phyloP scores from a whole-genome alignment of 2,329 filamentous ascomycete genomes.

The Chalaropsis ovoidea region DNA sequence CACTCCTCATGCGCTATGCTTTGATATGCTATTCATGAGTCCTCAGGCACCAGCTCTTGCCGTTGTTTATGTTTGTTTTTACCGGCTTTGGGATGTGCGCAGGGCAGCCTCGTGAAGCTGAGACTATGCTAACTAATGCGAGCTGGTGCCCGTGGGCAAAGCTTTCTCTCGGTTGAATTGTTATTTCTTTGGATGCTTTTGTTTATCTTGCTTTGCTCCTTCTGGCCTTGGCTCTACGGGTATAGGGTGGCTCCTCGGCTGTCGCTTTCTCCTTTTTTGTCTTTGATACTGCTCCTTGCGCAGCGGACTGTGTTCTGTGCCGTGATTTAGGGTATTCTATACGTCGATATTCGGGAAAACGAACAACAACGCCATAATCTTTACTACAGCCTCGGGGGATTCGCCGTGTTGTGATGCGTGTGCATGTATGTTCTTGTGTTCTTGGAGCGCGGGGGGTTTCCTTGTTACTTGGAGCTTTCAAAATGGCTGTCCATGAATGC shows the following conservation, averaged over 20 bases:
- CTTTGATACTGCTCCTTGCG: neutral
- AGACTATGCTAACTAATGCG: constrained; percentile 16
- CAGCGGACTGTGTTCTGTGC: neutral
- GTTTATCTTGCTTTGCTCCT: constrained; percentile 12
- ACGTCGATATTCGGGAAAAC: neutral
- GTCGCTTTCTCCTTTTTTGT: neutral
- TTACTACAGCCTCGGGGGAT: neutral
- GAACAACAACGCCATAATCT: neutral
- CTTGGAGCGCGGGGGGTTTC: neutral
- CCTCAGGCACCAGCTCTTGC: neutral
- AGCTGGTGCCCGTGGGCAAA: constrained; percentile 19
- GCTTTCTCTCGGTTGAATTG: constrained; percentile 15
- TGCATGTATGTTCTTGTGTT: neutral
- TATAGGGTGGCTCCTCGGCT: neutral
- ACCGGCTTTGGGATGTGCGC: constrained; percentile 15
- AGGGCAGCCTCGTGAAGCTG: constrained; percentile 13
- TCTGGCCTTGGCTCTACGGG: constrained; percentile 5
- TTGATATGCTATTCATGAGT: constrained; percentile 21
- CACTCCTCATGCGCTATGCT: constrained; percentile 22
- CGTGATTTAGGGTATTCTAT: neutral
- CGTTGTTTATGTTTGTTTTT: constrained; percentile 20
- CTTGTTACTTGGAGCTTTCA: neutral
- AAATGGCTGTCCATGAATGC: neutral
- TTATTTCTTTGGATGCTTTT: constrained; percentile 19
- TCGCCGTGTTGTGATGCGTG: neutral